A percentile compares a stretch with the other conserved stretches of the same genome.
These are phyloP conservation scores for Croton laevigatus DNA, from an alignment of 441 rosid genomes.

Conservation along the genomic window DNA sequence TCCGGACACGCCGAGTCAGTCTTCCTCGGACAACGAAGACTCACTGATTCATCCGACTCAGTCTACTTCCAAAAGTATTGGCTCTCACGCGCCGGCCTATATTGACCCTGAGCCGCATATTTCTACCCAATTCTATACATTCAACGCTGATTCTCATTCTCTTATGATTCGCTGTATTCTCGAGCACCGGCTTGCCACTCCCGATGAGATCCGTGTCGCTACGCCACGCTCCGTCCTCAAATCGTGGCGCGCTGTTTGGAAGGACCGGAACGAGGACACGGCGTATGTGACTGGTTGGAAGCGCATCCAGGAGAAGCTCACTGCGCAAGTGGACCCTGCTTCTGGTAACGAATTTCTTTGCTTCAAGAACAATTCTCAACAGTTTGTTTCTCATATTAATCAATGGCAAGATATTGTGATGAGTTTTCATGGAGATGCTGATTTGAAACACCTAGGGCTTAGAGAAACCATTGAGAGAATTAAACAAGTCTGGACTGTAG, in stretches of 20 bases:
- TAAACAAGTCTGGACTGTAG: constrained; percentile 94
- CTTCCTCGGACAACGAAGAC: constrained; percentile 65
- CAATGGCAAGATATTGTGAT: constrained; percentile 98
- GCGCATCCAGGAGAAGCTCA: constrained; percentile 94
- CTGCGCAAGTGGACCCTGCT: constrained; percentile 57
- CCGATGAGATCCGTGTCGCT: constrained; percentile 88
- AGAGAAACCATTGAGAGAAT: constrained; percentile 87
- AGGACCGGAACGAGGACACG: constrained; percentile 94
- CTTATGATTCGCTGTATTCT: constrained; percentile 93
- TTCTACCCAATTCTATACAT: constrained; percentile 96
- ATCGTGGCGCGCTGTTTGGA: constrained; percentile 98
- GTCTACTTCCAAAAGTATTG: constrained; percentile 16
- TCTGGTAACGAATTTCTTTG: constrained; percentile 84
- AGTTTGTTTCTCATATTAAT: constrained; percentile 75
- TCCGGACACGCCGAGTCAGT: constrained; percentile 55
- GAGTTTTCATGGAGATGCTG: constrained; percentile 89
- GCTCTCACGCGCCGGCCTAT: constrained; percentile 24
- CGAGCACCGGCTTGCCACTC: constrained; percentile 72
- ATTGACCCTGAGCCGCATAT: constrained; percentile 81
- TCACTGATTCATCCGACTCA: constrained; percentile 30
- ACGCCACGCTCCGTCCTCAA: constrained; percentile 72
- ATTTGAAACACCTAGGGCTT: constrained; percentile 82
- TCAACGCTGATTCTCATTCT: constrained; percentile 86
- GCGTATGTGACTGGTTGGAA: constrained; percentile 97
- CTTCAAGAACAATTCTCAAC: constrained; percentile 85